Base-by-base conservation (phyloP, 352 stramenopile genomes). In the Blastocystis sp. region DNA sequence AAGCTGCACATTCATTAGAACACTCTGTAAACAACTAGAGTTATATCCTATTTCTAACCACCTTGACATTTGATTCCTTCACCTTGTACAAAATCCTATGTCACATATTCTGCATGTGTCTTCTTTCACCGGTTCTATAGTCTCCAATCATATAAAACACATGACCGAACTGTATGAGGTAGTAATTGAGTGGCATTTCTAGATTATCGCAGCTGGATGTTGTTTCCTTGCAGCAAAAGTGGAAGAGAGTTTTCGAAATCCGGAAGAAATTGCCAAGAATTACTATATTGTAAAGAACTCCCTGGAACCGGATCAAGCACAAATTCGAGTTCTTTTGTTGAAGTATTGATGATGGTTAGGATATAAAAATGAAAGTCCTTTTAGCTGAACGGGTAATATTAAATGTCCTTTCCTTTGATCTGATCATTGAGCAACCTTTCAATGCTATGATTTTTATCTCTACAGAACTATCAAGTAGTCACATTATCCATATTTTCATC, bases 91-190 rank as follows among this genome's bases (percentile, higher is more conserved):
- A 84, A 84, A 22, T 37, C 73, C 1, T 84, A 84, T 68, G 73
- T 84, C 51, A 64, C 59, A n/a, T 84, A 84, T 66, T 68, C 73
- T 44, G 73, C 73, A 17, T 84, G 73, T 37, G 73, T 84, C 13
- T 84, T 84, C 53, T 68, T 84, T 42, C 73, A 84, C 30, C 73
- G 73, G 6, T 84, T 84, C 51, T 84, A 84, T n/a, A 84, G 73
- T 53, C 30, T 84, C 48, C 73, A 84, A 24, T 84, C 73, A 7
- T 84, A 84, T 48, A 58, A 68, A 44, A 66, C 73, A 3, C 73
- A 84, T 57, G 73, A 84, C 48, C 73, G 53, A 44, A 69, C 59
- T 84, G 73, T 84, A 84, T 5, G 22, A 19, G 51, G 27, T n/a
- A 0, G 42, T 27, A 22, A 13, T 19, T 15, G 2, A 48, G 15